Conservation (phyloP, 768 basidiomycete genomes). For the Dioszegia aurantiaca region DNA sequence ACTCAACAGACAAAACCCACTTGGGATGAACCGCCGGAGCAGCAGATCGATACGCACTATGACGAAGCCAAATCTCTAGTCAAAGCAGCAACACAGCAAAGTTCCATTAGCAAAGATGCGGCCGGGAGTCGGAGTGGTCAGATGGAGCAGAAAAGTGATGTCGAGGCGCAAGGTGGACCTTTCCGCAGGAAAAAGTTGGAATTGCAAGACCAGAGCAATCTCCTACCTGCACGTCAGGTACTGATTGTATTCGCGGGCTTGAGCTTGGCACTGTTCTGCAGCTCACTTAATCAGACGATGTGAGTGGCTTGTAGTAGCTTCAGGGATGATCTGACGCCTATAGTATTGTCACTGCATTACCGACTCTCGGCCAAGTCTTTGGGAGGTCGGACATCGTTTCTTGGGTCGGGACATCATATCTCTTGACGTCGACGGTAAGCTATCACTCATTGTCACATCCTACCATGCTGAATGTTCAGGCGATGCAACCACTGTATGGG, state of each 20-base stretch:
- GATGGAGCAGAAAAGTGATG: neutral
- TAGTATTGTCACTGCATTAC: conserved; percentile 67
- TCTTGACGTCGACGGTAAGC: conserved; percentile 57
- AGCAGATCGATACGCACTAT: no score
- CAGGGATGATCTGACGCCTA: neutral
- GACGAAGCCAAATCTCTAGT: no score
- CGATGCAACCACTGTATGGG: conserved; percentile 59
- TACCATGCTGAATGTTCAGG: conserved; percentile 50
- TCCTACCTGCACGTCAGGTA: conserved; percentile 65
- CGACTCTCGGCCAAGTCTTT: conserved; percentile 66
- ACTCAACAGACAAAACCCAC: no score
- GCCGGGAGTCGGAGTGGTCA: no score
- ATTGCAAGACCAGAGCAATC: conserved; percentile 73
- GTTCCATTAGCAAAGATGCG: no score
- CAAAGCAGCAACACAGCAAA: no score
- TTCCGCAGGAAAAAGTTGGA: conserved; percentile 37
- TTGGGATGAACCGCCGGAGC: no score
- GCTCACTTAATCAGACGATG: conserved; percentile 68
- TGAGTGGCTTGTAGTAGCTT: conserved; percentile 13
- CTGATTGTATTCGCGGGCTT: conserved; percentile 64
- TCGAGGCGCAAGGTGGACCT: conserved; percentile 2
- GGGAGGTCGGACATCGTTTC: conserved; percentile 63
- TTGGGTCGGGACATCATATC: conserved; percentile 72
- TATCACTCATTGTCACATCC: neutral
- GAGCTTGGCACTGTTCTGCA: conserved; percentile 62